These are phyloP conservation scores for Apiospora koreana DNA, from an alignment of 2,329 filamentous ascomycete species.

Conservation along the genomic window DNA sequence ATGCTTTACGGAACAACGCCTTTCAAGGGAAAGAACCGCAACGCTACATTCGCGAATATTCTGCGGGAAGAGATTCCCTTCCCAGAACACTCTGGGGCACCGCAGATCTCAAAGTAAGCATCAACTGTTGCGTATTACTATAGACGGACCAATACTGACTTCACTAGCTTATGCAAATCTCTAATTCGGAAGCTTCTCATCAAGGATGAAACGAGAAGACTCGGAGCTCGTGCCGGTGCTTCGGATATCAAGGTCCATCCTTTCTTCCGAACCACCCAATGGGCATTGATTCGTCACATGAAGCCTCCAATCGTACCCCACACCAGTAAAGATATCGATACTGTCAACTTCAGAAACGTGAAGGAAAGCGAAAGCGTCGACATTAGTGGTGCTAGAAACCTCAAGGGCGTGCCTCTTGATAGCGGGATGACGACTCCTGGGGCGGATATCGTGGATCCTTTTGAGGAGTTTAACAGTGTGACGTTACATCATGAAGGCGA, in stretches of 20 bases:
- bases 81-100: constrained; percentile 81
- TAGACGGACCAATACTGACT: neutral
- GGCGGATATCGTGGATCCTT: constrained; percentile 77
- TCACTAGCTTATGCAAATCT: constrained; percentile 83
- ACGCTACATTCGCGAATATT: constrained; percentile 97
- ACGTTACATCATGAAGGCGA: constrained; percentile 96
- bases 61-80: constrained; percentile 94
- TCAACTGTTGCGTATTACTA: constrained; percentile 14
- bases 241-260: constrained; percentile 96
- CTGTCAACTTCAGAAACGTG: constrained; percentile 95
- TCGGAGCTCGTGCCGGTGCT: constrained; percentile 91
- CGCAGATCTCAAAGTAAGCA: constrained; percentile 88
- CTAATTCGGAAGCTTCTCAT: constrained; percentile 95
- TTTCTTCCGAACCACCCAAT: constrained; percentile 95
- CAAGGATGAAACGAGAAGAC: constrained; percentile 92
- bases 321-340: constrained; percentile 87
- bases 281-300: constrained; percentile 96
- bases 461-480: constrained; percentile 98
- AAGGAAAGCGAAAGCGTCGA: constrained; percentile 97
- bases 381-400: constrained; percentile 61
- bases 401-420: constrained; percentile 83
- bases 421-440: constrained; percentile 82
- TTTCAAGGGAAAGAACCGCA: constrained; percentile 99
- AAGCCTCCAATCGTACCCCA: constrained; percentile 96
- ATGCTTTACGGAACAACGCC: constrained; percentile 99